Evolutionary conservation across 176 grass and related monocot genomes (phyloP).

Genomic region (Oryza meridionalis): DNA sequence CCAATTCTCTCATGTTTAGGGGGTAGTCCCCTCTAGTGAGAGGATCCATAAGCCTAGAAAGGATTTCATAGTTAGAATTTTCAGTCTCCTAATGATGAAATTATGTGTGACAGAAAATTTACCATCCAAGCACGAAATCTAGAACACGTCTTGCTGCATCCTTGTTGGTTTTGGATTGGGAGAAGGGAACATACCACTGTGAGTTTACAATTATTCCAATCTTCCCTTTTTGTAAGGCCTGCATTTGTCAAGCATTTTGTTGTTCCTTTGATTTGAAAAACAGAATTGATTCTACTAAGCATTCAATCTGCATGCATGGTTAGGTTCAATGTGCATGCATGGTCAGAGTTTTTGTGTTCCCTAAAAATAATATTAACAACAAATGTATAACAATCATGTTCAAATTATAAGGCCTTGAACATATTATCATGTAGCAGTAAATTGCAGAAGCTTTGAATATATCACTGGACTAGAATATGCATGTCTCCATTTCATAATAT

Average conservation of each 20-base stretch:
- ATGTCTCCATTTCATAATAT: too few relatives aligned
- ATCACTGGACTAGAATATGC: too few relatives aligned
- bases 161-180: constrained; percentile 27
- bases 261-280: not conserved
- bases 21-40: constrained; percentile 52
- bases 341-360: too few relatives aligned
- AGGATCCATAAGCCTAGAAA: constrained; percentile 58
- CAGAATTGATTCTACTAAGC: too few relatives aligned
- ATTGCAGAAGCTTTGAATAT: too few relatives aligned
- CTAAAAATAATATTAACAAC: too few relatives aligned
- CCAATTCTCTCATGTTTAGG: constrained; percentile 40
- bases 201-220: constrained; percentile 57
- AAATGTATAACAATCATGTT: too few relatives aligned
- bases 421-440: too few relatives aligned
- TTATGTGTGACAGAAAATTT: not conserved
- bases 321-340: too few relatives aligned
- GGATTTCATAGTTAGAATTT: too few relatives aligned
- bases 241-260: not conserved
- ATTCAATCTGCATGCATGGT: too few relatives aligned
- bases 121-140: constrained; percentile 75
- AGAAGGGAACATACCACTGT: constrained; percentile 56
- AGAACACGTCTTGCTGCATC: constrained; percentile 33
- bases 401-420: too few relatives aligned
- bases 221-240: constrained; percentile 51
- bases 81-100: not conserved